A percentile compares a stretch with the other conserved stretches of the same genome.
These are phyloP conservation scores for Carallia pectinifolia DNA, from an alignment of 345 rosid genomes.

Conservation along the genomic window DNA sequence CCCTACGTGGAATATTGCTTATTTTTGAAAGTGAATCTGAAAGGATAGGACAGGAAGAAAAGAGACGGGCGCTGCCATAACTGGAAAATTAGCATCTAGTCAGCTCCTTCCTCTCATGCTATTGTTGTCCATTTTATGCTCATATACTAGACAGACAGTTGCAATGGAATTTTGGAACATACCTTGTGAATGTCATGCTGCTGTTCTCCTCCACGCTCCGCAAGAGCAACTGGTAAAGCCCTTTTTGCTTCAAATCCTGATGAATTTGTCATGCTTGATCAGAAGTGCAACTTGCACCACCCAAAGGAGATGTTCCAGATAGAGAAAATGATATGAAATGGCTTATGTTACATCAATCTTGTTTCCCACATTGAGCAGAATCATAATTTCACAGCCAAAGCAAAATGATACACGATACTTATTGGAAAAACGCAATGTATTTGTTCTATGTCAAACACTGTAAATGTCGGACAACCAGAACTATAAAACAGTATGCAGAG, in stretches of 20 bases:
- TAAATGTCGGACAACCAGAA: no score
- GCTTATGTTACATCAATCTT: not conserved
- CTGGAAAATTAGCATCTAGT: no score
- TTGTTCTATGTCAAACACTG: no score
- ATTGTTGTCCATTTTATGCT: no score
- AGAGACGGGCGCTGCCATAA: no score
- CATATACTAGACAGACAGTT: not conserved
- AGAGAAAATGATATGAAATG: not conserved
- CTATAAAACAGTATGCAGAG: not conserved
- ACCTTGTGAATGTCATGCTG: conserved; percentile 88
- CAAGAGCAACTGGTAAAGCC: conserved; percentile 88
- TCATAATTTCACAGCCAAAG: not conserved
- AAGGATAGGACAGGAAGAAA: no score
- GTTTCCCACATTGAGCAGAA: no score
- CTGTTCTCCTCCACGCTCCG: conserved; percentile 89
- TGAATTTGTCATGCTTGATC: conserved; percentile 85
- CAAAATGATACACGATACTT: not conserved
- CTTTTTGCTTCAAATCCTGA: conserved; percentile 65
- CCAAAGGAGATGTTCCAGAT: not conserved
- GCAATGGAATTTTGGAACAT: conserved; percentile 12
- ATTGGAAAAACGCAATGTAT: not conserved
- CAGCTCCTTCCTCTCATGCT: no score
- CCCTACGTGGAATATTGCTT: no score
- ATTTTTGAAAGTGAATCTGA: no score
- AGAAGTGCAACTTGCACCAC: conserved; percentile 69